Conservation (phyloP, 1,139 yeast species). For the Pichia sp. region DNA sequence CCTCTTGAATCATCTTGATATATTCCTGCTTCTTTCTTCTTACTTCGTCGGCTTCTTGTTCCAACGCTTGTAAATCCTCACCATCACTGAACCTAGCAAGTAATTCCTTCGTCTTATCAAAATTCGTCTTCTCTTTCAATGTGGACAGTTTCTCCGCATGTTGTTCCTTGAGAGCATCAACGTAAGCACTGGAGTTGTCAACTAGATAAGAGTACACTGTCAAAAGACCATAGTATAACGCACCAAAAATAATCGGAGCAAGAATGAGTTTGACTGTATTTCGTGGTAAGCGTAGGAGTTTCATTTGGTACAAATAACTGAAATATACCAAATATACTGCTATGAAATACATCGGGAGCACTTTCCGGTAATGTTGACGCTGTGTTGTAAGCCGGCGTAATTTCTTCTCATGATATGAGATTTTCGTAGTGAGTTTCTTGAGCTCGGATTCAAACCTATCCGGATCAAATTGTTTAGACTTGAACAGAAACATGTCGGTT, state of each 20-base stretch:
- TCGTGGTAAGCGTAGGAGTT: constrained; percentile 1
- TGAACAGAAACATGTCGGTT: constrained; percentile 20
- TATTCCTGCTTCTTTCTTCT: constrained; percentile 24
- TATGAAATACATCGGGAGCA: constrained; percentile 26
- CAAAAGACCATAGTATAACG: constrained; percentile 24
- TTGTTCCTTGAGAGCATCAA: constrained; percentile 37
- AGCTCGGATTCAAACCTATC: constrained; percentile 45
- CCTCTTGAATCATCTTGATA: constrained; percentile 22
- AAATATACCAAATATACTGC: constrained; percentile 30
- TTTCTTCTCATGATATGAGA: constrained; percentile 32
- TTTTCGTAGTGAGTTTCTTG: constrained; percentile 35
- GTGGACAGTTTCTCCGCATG: constrained; percentile 64
- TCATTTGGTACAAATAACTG: constrained; percentile 24
- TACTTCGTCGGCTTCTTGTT: constrained; percentile 23
- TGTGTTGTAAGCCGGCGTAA: constrained; percentile 24
- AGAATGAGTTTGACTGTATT: constrained; percentile 18
- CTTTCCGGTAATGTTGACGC: constrained; percentile 17
- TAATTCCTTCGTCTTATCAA: constrained; percentile 66
- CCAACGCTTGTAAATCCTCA: constrained; percentile 27
- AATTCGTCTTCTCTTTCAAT: constrained; percentile 72
- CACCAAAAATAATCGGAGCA: constrained; percentile 29
- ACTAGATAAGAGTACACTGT: constrained; percentile 26
- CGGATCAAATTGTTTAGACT: constrained; percentile 37
- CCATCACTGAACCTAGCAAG: constrained; percentile 56
- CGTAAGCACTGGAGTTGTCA: constrained; percentile 17